Base-by-base conservation (phyloP, 2,329 filamentous ascomycete genomes). In the Aspergillus spinulosporus region DNA sequence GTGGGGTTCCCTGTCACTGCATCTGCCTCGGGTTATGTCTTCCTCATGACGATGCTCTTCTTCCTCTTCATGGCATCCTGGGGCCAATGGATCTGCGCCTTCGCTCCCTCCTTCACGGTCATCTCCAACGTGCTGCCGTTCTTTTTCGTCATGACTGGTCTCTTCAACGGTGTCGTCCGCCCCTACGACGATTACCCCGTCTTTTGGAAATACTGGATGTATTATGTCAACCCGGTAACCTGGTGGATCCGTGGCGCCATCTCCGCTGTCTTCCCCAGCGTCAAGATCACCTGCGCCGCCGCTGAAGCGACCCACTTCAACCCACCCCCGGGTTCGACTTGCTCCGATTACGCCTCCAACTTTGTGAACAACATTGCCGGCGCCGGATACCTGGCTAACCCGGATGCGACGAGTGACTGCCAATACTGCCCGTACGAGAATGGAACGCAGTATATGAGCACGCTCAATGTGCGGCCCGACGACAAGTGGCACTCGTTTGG, bases 81-180 rank as follows among this genome's bases (percentile, higher is more conserved):
- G 89, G 90, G 88, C 15, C 89, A 92, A 69, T 93, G 88, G 88
- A 90, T 94, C 63, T 89, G 86, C 60, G 89, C 90, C 0, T 92
- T 92, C 71, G 88, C 89, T 0, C 89, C 89, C 0, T 86, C 80
- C 40, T 91, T 91, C 74, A 90, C 88, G 0, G 88, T 91, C 60
- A 90, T 92, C 62, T 85, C 84, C 43, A 91, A 92, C 66, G 72
- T 87, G 21, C 77, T 91, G 4, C 89, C 89, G 0, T 91, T 92
- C 77, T 90, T 92, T 81, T 89, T 92, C 75, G 85, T 92, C 70
- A 86, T 90, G 78, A 87, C 89, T 66, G 82, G 81, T 42, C 73
- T 90, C 26, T 92, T 92, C 80, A 92, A 90, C 75, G 89, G 89
- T 62, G 85, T 92, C 21, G 82, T 92, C 7, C 81, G 87, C 2